Conservation (phyloP, 2,329 filamentous ascomycete genomes). For the Apiospora koreana region DNA sequence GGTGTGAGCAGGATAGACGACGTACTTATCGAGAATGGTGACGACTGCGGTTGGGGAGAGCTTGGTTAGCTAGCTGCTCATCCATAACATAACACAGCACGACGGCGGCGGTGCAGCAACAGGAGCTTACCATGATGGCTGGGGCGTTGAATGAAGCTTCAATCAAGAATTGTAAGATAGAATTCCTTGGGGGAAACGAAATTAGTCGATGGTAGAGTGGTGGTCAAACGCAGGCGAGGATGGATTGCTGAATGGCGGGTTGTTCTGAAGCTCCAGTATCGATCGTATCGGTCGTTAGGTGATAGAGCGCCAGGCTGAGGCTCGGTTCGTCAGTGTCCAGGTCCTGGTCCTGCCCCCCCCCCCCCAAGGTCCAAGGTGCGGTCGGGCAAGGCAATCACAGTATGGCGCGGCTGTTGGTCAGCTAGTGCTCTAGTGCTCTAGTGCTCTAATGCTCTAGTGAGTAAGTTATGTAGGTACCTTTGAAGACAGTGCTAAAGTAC, state of each 20-base stretch:
- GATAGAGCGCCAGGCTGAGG: constrained; percentile 12
- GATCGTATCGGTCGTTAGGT: not conserved
- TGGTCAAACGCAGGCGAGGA: constrained; percentile 10
- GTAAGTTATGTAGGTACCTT: not conserved
- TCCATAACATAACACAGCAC: constrained; percentile 3
- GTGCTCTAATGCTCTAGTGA: no score
- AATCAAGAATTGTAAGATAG: constrained; percentile 20
- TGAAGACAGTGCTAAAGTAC: not conserved
- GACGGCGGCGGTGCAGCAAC: constrained; percentile 11
- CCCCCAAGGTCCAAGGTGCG: constrained; percentile 13
- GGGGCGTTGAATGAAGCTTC: constrained; percentile 28
- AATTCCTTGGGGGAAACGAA: constrained; percentile 14
- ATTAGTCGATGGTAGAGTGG: constrained; percentile 2
- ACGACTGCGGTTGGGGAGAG: constrained; percentile 58
- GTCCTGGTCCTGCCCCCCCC: no score
- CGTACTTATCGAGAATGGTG: constrained; percentile 94
- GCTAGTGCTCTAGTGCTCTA: not conserved
- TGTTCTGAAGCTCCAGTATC: not conserved
- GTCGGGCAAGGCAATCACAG: constrained; percentile 37
- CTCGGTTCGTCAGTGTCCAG: constrained; percentile 32
- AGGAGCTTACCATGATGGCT: constrained; percentile 6
- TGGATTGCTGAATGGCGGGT: constrained; percentile 29
- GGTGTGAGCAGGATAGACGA: constrained; percentile 20
- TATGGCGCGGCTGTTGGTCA: constrained; percentile 37
- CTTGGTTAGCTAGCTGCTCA: constrained; percentile 33